Base-by-base conservation (phyloP, 2,329 filamentous ascomycete species). In the Curvularia sp. region DNA sequence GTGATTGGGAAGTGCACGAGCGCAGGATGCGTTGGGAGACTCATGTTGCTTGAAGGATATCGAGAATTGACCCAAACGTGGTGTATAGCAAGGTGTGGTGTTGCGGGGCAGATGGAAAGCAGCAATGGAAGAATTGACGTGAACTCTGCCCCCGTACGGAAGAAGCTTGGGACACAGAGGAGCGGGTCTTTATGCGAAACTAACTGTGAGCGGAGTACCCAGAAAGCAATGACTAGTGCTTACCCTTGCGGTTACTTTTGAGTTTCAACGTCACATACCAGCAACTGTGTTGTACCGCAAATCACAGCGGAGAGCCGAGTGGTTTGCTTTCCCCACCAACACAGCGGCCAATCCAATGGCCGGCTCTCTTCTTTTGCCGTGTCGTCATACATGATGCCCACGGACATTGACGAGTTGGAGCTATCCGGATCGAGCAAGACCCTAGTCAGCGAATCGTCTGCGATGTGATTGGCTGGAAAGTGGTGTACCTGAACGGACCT, bases 1-100 rank as follows among this genome's bases (percentile, higher is more conserved):
- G 80, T 75, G 53, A 83, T 75, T 20, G 81, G 81, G 67, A 80
- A 81, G 70, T 83, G 81, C 44, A 82, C 79, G 10, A 76, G 71
- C 26, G 80, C 79, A 49, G 80, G 80, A 64, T 83, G 81, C 42
- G 74, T 68, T 53, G 81, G 80, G 63, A 80, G 79, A 58, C 75
- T 78, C 56, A 59, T 62, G 42, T 24, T 65, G 57, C 15, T 18
- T 8, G 13, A 26, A 24, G 38, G 33, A 48, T 31, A 26, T 30
- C 49, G n/a, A 30, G 15, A n/a, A 22, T 35, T 26, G 30, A 18
- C 10, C 24, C n/a, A 33, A 28, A n/a, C 13, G 24, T 43, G 12
- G 6, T 20, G 13, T 4, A 44, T 20, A 4, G 13, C 13, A 26
- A 28, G 18, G 26, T 35, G 20, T 47, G 30, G 4, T 15, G 39